Evolutionary conservation across 805 yeast genomes (phyloP).

Genomic region (Myxozyma mucilagina): DNA sequence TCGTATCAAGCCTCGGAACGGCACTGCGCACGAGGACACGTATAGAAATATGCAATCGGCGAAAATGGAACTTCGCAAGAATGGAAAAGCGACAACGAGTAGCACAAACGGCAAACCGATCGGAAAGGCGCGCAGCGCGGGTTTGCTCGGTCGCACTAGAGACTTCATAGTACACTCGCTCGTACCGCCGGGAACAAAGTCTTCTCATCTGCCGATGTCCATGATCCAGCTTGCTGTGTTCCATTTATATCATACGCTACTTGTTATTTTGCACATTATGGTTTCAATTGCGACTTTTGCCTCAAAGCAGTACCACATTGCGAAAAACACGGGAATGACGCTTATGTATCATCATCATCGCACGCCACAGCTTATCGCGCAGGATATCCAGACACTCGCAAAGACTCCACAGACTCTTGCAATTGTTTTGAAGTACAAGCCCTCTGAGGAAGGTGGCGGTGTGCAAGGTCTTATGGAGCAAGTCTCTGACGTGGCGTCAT

Average conservation of each 20-base stretch:
- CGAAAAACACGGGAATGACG: constrained; percentile 29
- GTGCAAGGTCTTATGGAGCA: constrained; percentile 75
- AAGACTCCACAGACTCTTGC: constrained; percentile 81
- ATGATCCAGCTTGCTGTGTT: constrained; percentile 16
- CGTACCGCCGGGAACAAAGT: constrained; percentile 18
- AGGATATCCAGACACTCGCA: constrained; percentile 68
- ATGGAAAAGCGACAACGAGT: not conserved
- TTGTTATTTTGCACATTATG: constrained; percentile 27
- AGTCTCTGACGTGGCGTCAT: constrained; percentile 73
- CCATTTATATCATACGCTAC: constrained; percentile 28
- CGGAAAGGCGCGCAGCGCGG: not conserved
- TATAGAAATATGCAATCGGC: not conserved
- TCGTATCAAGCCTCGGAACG: not conserved
- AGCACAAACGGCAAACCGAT: not conserved
- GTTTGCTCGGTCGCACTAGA: not conserved
- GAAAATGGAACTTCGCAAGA: not conserved
- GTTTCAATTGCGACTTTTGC: constrained; percentile 14
- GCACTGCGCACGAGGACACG: not conserved
- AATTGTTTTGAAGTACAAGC: constrained; percentile 68
- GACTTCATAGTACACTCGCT: constrained; percentile 11
- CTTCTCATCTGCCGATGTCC: constrained; percentile 13
- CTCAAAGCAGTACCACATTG: constrained; percentile 22
- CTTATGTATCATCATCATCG: constrained; percentile 36
- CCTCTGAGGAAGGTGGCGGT: constrained; percentile 88
- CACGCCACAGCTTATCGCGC: constrained; percentile 82